Percentiles rank a stretch among this genome's conserved stretches.
These are phyloP conservation scores for Fusarium sp. DNA, from an alignment of 2,329 filamentous ascomycete species.

Conservation along the genomic window DNA sequence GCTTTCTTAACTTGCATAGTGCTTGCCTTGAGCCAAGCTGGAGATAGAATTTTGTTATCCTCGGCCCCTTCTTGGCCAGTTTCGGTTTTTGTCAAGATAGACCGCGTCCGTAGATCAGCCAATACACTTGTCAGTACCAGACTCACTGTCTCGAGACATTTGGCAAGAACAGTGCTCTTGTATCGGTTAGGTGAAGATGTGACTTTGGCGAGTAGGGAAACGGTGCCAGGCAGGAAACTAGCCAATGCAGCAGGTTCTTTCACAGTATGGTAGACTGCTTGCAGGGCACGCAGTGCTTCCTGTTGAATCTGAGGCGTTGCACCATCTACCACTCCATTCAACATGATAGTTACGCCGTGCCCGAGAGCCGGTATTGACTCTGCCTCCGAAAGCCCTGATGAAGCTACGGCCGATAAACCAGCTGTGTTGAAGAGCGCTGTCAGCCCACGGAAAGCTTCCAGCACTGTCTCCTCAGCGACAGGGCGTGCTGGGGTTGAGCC, in stretches of 20 bases:
- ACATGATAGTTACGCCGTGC: constrained; percentile 80
- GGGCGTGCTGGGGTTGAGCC: constrained; percentile 56
- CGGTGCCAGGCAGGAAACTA: constrained; percentile 86
- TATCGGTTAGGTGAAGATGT: constrained; percentile 73
- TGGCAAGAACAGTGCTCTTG: constrained; percentile 68
- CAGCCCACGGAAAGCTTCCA: constrained; percentile 77
- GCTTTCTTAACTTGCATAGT: constrained; percentile 84
- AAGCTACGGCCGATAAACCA: constrained; percentile 58
- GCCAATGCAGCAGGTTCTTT: constrained; percentile 79
- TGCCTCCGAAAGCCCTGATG: constrained; percentile 62
- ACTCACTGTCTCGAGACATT: constrained; percentile 67
- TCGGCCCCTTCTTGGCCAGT: constrained; percentile 37
- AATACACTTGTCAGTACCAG: constrained; percentile 64
- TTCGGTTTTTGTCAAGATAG: constrained; percentile 53
- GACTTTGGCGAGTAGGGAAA: constrained; percentile 82
- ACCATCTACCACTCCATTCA: constrained; percentile 77
- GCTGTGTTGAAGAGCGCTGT: constrained; percentile 71
- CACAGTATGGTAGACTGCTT: constrained; percentile 70
- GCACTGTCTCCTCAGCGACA: constrained; percentile 77
- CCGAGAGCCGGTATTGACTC: constrained; percentile 81
- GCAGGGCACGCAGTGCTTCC: constrained; percentile 73
- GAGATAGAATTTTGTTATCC: constrained; percentile 53
- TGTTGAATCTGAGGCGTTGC: constrained; percentile 74
- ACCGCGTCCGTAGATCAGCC: constrained; percentile 65
- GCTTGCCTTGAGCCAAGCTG: constrained; percentile 82